Percentiles rank a stretch among this genome's conserved stretches.
Evolutionary conservation across 495 filamentous ascomycete species (phyloP).

Genomic region (Chaetomidium leptoderma): DNA sequence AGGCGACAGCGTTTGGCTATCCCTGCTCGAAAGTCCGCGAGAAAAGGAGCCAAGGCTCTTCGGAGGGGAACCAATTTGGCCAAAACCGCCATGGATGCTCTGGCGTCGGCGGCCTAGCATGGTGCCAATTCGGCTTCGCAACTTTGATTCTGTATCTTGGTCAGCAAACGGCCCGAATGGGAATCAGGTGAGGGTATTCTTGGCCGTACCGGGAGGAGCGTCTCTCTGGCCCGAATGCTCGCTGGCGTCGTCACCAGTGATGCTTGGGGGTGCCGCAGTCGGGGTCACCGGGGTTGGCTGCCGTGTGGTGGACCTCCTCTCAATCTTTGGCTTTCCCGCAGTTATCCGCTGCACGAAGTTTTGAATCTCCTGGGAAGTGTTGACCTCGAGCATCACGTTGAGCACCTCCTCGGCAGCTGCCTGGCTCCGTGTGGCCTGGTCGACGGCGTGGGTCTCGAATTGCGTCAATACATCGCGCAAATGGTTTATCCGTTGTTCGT

Average conservation of each 20-base stretch:
- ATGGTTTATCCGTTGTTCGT: slow-evolving; percentile 86
- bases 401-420: slow-evolving; percentile 75
- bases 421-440: slow-evolving; percentile 75
- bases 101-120: slow-evolving; percentile 66
- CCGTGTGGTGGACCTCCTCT: slow-evolving; percentile 39
- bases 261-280: slow-evolving; percentile 29
- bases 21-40: slow-evolving; percentile 46
- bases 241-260: slow-evolving; percentile 50
- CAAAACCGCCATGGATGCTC: slow-evolving; percentile 53
- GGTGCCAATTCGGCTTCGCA: slow-evolving; percentile 70
- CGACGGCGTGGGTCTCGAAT: slow-evolving; percentile 85
- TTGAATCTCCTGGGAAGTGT: slow-evolving; percentile 85
- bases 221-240: slow-evolving; percentile 55
- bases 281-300: slow-evolving; percentile 39
- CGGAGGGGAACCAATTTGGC: slow-evolving; percentile 38
- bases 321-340: slow-evolving; percentile 47
- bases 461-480: slow-evolving; percentile 90
- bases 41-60: slow-evolving; percentile 52
- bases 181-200: not conserved
- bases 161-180: slow-evolving; percentile 4
- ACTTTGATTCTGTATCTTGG: slow-evolving; percentile 38
- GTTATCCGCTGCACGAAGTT: slow-evolving; percentile 60
- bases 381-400: slow-evolving; percentile 79
- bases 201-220: slow-evolving; percentile 42
- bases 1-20: slow-evolving; percentile 47